Evolutionary conservation across 257 asterid genomes (phyloP).

Genomic region (Datura wrightii): DNA sequence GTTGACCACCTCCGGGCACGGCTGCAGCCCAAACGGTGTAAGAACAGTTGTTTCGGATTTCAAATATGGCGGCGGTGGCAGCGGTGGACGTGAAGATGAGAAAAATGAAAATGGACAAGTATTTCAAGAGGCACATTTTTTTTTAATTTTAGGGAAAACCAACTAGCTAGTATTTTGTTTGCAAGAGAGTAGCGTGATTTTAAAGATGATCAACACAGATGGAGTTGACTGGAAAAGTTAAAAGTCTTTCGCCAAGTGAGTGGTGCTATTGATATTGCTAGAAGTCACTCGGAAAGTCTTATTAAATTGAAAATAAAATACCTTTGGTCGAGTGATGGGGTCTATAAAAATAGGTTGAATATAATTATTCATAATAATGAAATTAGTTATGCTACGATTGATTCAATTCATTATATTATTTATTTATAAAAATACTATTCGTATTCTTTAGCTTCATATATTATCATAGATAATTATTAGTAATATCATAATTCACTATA

Average conservation of each 20-base stretch:
- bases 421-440: no score
- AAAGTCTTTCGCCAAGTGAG: background rate
- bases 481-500: no score
- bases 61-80: conserved; percentile 41
- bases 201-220: background rate
- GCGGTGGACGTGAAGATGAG: conserved; percentile 19
- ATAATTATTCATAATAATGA: no score
- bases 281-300: background rate
- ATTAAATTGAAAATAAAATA: background rate
- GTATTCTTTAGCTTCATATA: no score
- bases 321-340: no score
- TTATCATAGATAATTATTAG: no score
- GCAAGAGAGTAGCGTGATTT: no score
- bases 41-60: background rate
- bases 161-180: background rate
- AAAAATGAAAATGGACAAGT: no score
- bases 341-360: no score
- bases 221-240: background rate
- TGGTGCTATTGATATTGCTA: background rate
- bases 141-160: background rate
- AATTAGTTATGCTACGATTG: no score
- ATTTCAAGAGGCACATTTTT: no score
- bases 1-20: conserved; percentile 56
- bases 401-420: no score
- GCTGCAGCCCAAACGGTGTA: conserved; percentile 57